Evolutionary conservation across 2,329 filamentous ascomycete genomes (phyloP).

Genomic region (Graphiopsis chlorocephala): DNA sequence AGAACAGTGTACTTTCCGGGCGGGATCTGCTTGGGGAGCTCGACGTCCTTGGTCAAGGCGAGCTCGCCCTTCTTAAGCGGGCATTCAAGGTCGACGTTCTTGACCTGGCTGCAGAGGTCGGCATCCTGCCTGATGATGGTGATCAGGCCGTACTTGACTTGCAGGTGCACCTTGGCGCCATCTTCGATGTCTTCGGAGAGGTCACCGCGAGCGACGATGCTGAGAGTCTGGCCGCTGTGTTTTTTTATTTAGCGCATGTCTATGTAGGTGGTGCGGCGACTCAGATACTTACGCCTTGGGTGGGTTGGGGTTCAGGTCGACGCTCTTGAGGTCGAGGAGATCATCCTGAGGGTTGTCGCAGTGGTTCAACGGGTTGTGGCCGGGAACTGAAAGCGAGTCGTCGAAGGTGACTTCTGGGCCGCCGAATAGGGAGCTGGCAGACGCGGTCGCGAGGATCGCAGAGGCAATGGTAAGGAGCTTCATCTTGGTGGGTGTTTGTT

Average conservation of each 20-base stretch:
- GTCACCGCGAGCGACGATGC: conserved; percentile 75
- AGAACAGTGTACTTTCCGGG: conserved; percentile 86
- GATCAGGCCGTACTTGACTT: conserved; percentile 94
- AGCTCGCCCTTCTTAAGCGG: conserved; percentile 78
- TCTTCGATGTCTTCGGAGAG: conserved; percentile 69
- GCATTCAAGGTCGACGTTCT: conserved; percentile 84
- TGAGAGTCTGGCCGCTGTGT: conserved; percentile 70
- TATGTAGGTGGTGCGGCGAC: conserved; percentile 5
- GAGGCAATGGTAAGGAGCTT: conserved; percentile 15
- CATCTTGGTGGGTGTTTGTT: background rate
- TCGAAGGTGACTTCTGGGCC: conserved; percentile 24
- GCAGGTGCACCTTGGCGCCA: conserved; percentile 76
- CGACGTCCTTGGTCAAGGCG: conserved; percentile 71
- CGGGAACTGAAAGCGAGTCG: conserved; percentile 65
- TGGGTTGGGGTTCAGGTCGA: conserved; percentile 83
- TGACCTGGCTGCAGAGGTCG: conserved; percentile 85
- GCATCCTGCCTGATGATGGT: conserved; percentile 76
- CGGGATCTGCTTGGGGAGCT: conserved; percentile 82
- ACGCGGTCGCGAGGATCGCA: conserved; percentile 12
- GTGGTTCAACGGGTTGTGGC: conserved; percentile 79
- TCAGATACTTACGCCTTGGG: conserved; percentile 65
- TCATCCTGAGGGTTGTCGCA: conserved; percentile 69
- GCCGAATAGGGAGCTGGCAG: conserved; percentile 9
- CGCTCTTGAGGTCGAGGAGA: conserved; percentile 71
- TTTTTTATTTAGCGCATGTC: conserved; percentile 15